Conservation (phyloP, 1,284 basidiomycete genomes). For the Melampsora abietis-canadensis region DNA sequence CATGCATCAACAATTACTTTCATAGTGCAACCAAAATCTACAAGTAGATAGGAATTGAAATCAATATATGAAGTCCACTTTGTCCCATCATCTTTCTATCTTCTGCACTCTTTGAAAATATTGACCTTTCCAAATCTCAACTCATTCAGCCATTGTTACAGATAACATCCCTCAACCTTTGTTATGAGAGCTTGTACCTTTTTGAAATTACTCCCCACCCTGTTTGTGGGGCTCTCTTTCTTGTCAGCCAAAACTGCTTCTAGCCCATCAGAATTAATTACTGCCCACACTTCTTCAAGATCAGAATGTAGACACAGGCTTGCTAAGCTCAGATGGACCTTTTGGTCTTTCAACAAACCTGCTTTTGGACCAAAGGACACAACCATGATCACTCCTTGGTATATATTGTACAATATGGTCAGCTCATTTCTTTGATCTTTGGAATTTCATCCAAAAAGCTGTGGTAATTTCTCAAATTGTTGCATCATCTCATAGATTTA, state of each 20-base stretch:
- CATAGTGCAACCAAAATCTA: no score
- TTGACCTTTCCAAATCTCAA: no score
- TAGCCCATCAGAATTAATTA: neutral
- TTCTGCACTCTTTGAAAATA: no score
- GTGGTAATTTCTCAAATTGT: neutral
- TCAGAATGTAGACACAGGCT: neutral
- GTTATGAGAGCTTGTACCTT: no score
- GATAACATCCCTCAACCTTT: no score
- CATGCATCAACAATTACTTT: no score
- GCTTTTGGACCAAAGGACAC: neutral
- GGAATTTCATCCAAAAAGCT: neutral
- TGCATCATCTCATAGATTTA: slow-evolving; percentile 3
- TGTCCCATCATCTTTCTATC: no score
- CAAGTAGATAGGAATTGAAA: no score
- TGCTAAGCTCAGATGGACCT: neutral
- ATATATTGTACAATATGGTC: slow-evolving; percentile 3
- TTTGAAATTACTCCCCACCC: no score
- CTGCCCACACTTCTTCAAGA: neutral
- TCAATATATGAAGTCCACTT: no score
- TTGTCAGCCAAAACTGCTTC: neutral
- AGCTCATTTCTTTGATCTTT: neutral
- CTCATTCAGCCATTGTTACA: no score
- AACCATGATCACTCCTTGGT: neutral
- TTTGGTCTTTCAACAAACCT: slow-evolving; percentile 7
- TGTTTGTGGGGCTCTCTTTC: no score